Evolutionary conservation across 2,329 filamentous ascomycete species (phyloP).

Genomic region (Canariomyces notabilis): DNA sequence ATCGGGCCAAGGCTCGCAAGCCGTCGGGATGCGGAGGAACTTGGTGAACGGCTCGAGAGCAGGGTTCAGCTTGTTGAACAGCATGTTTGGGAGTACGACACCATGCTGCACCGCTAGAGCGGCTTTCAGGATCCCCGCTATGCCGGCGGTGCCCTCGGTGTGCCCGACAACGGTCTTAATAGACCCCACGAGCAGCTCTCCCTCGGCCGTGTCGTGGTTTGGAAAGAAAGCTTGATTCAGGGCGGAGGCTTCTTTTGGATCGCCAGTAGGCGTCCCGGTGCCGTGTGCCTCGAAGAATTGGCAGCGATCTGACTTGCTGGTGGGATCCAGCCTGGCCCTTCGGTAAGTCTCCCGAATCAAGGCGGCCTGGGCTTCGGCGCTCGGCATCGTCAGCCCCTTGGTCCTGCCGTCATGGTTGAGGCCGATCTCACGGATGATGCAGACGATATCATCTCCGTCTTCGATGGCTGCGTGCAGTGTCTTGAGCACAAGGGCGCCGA

Average conservation of each 20-base stretch:
- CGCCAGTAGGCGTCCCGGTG: slow-evolving; percentile 29
- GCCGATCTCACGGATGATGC: slow-evolving; percentile 39
- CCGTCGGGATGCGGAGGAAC: slow-evolving; percentile 37
- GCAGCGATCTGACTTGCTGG: slow-evolving; percentile 24
- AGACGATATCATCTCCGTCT: slow-evolving; percentile 38
- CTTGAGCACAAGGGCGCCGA: slow-evolving; percentile 44
- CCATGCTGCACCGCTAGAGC: slow-evolving; percentile 36
- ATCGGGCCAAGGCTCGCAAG: slow-evolving; percentile 36
- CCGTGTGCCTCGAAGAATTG: slow-evolving; percentile 41
- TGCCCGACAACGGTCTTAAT: slow-evolving; percentile 42
- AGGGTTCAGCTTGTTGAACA: slow-evolving; percentile 42
- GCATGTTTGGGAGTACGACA: slow-evolving; percentile 36
- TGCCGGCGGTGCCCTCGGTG: slow-evolving; percentile 41
- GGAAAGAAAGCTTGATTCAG: slow-evolving; percentile 8
- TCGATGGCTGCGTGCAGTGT: slow-evolving; percentile 38
- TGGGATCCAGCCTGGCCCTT: slow-evolving; percentile 34
- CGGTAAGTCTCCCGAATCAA: slow-evolving; percentile 38
- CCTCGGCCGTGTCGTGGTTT: background rate
- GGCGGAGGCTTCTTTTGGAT: slow-evolving; percentile 11
- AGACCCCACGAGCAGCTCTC: slow-evolving; percentile 31
- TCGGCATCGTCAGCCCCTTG: slow-evolving; percentile 46
- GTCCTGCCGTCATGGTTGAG: slow-evolving; percentile 44
- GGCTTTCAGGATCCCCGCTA: slow-evolving; percentile 41
- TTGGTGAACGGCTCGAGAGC: slow-evolving; percentile 31
- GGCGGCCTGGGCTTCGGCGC: slow-evolving; percentile 32